These are phyloP conservation scores for Volvariella volvacea DNA, from an alignment of 1,284 basidiomycete genomes.

Conservation along the genomic window DNA sequence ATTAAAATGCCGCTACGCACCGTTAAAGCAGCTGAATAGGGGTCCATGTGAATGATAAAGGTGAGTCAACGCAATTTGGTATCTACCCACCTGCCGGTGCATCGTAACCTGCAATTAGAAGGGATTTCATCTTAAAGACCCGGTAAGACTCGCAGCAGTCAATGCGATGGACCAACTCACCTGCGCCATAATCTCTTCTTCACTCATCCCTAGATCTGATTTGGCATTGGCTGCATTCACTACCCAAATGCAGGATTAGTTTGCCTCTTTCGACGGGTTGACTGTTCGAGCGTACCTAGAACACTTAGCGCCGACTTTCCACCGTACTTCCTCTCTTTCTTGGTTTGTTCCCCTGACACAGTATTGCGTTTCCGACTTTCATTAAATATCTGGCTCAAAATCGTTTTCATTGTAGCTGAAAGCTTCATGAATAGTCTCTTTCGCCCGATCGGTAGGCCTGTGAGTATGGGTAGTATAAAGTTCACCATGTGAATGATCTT, in stretches of 20 bases:
- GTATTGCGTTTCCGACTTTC: no score
- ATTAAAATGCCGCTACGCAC: neutral
- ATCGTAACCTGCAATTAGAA: conserved; percentile 14
- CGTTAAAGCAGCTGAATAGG: neutral
- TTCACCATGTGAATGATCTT: neutral
- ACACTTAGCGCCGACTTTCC: conserved; percentile 30
- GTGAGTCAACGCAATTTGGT: no score
- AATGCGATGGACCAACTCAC: neutral
- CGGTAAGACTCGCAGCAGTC: neutral
- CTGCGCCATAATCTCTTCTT: conserved; percentile 10
- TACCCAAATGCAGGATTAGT: neutral
- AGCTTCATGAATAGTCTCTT: neutral
- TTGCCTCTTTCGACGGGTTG: neutral
- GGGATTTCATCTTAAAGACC: conserved; percentile 10
- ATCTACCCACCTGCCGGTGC: conserved; percentile 14
- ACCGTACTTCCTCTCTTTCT: conserved; percentile 13
- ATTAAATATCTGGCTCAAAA: neutral
- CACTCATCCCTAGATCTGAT: conserved; percentile 1
- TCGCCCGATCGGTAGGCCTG: neutral
- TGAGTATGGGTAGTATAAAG: neutral
- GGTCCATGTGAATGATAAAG: neutral
- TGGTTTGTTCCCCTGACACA: conserved; percentile 16
- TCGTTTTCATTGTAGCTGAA: neutral
- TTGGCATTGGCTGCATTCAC: conserved; percentile 4
- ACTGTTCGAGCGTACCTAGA: conserved; percentile 25